These are phyloP conservation scores for Apiospora marii DNA, from an alignment of 2,329 filamentous ascomycete species.

Conservation along the genomic window DNA sequence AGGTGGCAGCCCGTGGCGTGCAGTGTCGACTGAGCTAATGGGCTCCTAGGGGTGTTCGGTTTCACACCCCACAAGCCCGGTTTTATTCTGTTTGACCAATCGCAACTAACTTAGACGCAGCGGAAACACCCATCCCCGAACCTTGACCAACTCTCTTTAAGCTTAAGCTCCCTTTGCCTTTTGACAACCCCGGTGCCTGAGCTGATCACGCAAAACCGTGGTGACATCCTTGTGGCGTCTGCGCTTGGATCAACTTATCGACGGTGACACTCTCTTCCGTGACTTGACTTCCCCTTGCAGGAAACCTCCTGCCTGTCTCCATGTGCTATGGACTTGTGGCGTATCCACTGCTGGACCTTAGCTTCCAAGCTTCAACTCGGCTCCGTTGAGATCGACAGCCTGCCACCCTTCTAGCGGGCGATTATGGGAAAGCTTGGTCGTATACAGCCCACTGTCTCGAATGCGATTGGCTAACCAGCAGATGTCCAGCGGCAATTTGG, in stretches of 20 bases:
- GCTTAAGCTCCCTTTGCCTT: neutral
- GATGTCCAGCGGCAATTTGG: neutral
- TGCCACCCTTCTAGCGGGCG: neutral
- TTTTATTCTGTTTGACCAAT: constrained; percentile 21
- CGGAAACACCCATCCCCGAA: neutral
- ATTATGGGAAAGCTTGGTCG: neutral
- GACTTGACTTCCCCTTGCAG: neutral
- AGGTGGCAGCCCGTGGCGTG: constrained; percentile 14
- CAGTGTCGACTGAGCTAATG: neutral
- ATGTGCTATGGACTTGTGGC: neutral
- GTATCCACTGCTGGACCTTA: neutral
- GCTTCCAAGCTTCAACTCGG: neutral
- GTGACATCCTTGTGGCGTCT: constrained; percentile 2
- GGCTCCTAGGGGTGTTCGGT: constrained; percentile 1
- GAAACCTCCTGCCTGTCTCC: neutral
- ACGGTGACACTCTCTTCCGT: constrained; percentile 11
- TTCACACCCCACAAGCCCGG: neutral
- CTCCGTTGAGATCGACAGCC: constrained; percentile 8
- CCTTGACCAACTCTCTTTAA: neutral
- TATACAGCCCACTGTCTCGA: neutral
- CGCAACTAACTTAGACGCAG: neutral
- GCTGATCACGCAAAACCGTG: neutral
- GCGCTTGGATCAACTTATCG: neutral
- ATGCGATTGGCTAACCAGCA: constrained; percentile 20
- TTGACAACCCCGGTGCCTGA: neutral